Conservation (phyloP, 2,329 filamentous ascomycete species). For the Venturia asperata region DNA sequence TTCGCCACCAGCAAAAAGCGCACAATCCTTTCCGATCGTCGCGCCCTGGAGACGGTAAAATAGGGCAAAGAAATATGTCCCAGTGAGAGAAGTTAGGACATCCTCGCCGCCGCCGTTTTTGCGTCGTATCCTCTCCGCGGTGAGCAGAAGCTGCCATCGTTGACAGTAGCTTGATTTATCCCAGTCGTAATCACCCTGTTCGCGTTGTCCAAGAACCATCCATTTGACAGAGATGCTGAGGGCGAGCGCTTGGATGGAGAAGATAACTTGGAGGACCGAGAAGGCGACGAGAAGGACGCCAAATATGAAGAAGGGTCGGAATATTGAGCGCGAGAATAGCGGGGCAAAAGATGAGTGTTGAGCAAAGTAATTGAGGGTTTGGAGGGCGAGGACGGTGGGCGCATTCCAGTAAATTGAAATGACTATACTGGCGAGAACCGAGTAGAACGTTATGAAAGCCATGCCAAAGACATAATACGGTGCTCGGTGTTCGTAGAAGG, state of each 20-base stretch:
- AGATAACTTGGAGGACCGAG: constrained; percentile 37
- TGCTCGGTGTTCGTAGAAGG: constrained; percentile 47
- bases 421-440: constrained; percentile 40
- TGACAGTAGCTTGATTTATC: constrained; percentile 52
- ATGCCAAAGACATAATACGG: constrained; percentile 46
- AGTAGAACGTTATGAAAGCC: constrained; percentile 46
- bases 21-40: constrained; percentile 48
- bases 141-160: constrained; percentile 50
- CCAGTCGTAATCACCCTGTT: constrained; percentile 51
- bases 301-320: constrained; percentile 36
- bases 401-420: constrained; percentile 48
- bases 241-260: constrained; percentile 39
- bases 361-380: constrained; percentile 36
- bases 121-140: constrained; percentile 45
- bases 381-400: constrained; percentile 42
- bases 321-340: constrained; percentile 28
- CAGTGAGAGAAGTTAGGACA: constrained; percentile 47
- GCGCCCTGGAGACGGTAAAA: constrained; percentile 51
- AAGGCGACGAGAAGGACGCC: constrained; percentile 36
- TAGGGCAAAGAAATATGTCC: constrained; percentile 45
- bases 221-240: constrained; percentile 46
- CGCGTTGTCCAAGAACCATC: constrained; percentile 45
- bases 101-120: constrained; percentile 46
- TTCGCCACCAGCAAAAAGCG: constrained; percentile 47
- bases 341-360: constrained; percentile 25